These are phyloP conservation scores for Debaryomycetaceae sp. DNA, from an alignment of 1,139 yeast genomes.

Conservation along the genomic window DNA sequence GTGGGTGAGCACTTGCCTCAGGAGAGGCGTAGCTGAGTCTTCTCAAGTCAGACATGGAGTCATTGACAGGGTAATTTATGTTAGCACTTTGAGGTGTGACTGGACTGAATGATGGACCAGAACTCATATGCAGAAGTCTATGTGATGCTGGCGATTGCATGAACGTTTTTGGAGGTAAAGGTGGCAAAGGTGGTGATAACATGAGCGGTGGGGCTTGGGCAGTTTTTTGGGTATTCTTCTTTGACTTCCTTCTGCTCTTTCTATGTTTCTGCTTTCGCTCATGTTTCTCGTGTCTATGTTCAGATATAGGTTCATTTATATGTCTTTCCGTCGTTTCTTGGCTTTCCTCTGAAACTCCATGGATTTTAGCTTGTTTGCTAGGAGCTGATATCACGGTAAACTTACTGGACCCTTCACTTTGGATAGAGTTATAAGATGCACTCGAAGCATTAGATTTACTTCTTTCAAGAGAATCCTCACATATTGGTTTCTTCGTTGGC, in stretches of 20 bases:
- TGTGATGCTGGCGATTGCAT: not conserved
- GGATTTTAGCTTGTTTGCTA: not conserved
- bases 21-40: not conserved
- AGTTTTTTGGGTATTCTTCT: not conserved
- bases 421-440: conserved; percentile 33
- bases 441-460: conserved; percentile 28
- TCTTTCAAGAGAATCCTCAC: conserved; percentile 11
- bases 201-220: not conserved
- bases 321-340: not conserved
- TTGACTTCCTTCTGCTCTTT: not conserved
- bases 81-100: not conserved
- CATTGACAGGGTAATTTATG: not conserved
- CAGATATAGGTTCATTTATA: not conserved
- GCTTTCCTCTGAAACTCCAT: not conserved
- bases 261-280: not conserved
- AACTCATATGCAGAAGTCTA: not conserved
- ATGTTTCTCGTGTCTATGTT: not conserved
- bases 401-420: conserved; percentile 25
- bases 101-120: not conserved
- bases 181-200: not conserved
- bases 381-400: not conserved
- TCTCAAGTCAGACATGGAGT: not conserved
- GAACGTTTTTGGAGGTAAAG: not conserved
- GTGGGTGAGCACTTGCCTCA: not conserved
- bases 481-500: conserved; percentile 3